Evolutionary conservation across 1,284 basidiomycete genomes (phyloP).

Genomic region (Ustilago crameri): DNA sequence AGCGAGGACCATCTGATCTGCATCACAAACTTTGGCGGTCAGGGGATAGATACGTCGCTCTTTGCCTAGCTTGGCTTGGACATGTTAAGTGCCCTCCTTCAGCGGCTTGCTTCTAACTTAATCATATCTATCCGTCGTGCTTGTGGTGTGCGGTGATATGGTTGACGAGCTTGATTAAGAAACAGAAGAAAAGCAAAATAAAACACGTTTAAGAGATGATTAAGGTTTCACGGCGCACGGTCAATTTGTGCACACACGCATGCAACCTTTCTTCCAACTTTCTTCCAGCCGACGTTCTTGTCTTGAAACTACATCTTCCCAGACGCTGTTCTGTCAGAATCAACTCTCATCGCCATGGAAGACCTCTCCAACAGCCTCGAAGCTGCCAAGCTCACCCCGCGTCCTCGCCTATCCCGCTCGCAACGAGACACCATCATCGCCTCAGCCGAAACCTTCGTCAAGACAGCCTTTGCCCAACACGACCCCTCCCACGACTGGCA

Average conservation of each 20-base stretch:
- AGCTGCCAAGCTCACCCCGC: not conserved
- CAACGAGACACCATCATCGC: conserved; percentile 14
- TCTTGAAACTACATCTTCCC: no score
- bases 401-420: not conserved
- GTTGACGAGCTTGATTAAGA: no score
- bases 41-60: conserved; percentile 39
- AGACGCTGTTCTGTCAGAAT: no score
- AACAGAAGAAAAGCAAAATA: not conserved
- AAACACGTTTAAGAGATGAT: not conserved
- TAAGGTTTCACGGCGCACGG: not conserved
- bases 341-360: conserved; percentile 18
- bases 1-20: conserved; percentile 53
- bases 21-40: conserved; percentile 44
- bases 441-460: conserved; percentile 26
- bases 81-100: no score
- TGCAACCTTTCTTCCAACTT: no score
- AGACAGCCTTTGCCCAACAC: conserved; percentile 77
- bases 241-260: no score
- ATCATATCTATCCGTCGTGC: no score
- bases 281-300: no score
- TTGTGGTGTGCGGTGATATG: no score
- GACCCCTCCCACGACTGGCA: conserved; percentile 90
- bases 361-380: not conserved
- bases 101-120: no score
- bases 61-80: conserved; percentile 21